A percentile compares a stretch with the other conserved stretches of the same genome.
Conservation (phyloP, 2,329 filamentous ascomycete species). For the Hypoxylon sp. region DNA sequence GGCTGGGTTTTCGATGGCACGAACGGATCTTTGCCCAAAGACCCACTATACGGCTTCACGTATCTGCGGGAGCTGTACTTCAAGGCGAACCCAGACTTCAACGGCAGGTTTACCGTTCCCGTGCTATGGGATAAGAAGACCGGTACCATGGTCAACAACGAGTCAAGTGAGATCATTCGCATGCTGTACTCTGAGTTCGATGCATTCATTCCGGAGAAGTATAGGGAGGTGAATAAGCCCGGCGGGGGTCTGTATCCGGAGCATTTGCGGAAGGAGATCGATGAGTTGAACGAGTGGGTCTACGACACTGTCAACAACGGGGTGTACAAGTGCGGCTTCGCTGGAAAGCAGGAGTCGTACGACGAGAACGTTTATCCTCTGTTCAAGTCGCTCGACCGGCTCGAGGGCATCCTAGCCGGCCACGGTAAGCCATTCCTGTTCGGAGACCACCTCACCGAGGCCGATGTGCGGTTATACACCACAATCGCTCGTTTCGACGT, state of each 20-base stretch:
- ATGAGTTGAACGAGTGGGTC: slow-evolving; percentile 77
- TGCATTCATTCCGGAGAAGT: slow-evolving; percentile 65
- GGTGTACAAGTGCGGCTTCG: slow-evolving; percentile 73
- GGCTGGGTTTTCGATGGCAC: slow-evolving; percentile 67
- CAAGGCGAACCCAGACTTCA: slow-evolving; percentile 75
- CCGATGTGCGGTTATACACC: slow-evolving; percentile 76
- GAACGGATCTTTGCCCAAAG: slow-evolving; percentile 65
- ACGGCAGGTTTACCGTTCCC: slow-evolving; percentile 80
- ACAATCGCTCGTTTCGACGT: slow-evolving; percentile 78
- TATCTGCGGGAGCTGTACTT: slow-evolving; percentile 81
- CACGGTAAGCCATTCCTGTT: slow-evolving; percentile 71
- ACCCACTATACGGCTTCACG: slow-evolving; percentile 75
- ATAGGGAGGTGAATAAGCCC: slow-evolving; percentile 65
- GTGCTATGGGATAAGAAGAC: slow-evolving; percentile 78
- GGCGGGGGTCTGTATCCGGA: slow-evolving; percentile 71
- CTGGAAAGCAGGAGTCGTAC: slow-evolving; percentile 75
- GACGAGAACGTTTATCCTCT: slow-evolving; percentile 72
- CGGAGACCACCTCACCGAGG: slow-evolving; percentile 74
- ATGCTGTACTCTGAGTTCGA: slow-evolving; percentile 86
- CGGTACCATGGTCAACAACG: slow-evolving; percentile 83
- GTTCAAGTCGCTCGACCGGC: slow-evolving; percentile 74
- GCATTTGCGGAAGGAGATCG: slow-evolving; percentile 69
- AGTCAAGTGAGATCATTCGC: slow-evolving; percentile 86
- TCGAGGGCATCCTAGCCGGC: slow-evolving; percentile 69
- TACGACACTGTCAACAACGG: slow-evolving; percentile 69